These are phyloP conservation scores for Haplosporangium gracile DNA, from an alignment of 192 early-diverging fungal genomes.

Conservation along the genomic window DNA sequence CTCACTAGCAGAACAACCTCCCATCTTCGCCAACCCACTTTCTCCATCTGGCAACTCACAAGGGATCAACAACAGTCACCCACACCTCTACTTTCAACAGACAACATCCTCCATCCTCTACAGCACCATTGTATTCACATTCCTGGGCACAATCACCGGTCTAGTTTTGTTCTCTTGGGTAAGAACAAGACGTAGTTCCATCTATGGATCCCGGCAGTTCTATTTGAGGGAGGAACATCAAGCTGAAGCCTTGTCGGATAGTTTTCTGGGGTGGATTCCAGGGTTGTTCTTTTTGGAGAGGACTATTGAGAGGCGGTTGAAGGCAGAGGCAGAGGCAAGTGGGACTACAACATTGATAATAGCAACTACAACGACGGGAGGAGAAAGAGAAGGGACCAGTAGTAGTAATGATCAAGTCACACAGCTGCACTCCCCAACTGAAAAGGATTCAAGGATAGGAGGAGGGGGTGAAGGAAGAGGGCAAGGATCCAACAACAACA, in stretches of 20 bases:
- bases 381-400: not conserved
- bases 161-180: conserved; percentile 25
- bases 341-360: no score
- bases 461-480: no score
- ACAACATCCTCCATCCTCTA: conserved; percentile 13
- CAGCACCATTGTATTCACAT: conserved; percentile 11
- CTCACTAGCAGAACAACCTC: not conserved
- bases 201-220: conserved; percentile 25
- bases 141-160: not conserved
- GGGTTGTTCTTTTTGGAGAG: conserved; percentile 19
- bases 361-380: not conserved
- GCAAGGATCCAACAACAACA: not conserved
- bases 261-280: conserved; percentile 17
- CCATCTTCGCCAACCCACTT: not conserved
- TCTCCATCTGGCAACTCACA: not conserved
- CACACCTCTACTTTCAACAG: conserved; percentile 16
- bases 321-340: not conserved
- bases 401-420: not conserved
- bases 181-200: conserved; percentile 7
- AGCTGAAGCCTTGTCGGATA: not conserved
- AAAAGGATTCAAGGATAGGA: not conserved
- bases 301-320: not conserved
- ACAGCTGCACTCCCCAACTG: not conserved
- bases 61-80: not conserved
- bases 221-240: conserved; percentile 27